A percentile compares a stretch with the other conserved stretches of the same genome.
Conservation (phyloP, 2,329 filamentous ascomycete species). For the Aspergillus fumigatus region DNA sequence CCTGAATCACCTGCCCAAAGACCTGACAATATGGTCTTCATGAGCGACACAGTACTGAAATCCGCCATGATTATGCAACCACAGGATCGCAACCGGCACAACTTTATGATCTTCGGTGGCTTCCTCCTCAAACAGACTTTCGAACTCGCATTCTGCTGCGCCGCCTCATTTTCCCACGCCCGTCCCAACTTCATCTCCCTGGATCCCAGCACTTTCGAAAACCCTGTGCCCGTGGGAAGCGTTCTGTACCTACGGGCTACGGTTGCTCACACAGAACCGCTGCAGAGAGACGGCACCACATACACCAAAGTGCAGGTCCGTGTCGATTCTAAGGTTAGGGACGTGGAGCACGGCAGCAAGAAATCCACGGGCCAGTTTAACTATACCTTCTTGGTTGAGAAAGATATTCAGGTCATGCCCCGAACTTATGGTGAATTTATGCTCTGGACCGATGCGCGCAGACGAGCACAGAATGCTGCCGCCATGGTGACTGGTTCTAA, state of each 20-base stretch:
- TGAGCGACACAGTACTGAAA: conserved; percentile 59
- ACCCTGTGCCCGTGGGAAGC: conserved; percentile 69
- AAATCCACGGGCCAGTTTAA: conserved; percentile 71
- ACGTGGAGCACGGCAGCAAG: conserved; percentile 65
- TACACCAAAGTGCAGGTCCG: conserved; percentile 65
- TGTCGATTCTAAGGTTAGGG: conserved; percentile 66
- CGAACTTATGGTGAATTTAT: conserved; percentile 60
- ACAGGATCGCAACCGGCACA: conserved; percentile 64
- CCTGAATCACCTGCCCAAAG: conserved; percentile 51
- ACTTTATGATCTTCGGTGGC: conserved; percentile 75
- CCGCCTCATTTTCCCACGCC: conserved; percentile 64
- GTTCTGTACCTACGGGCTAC: conserved; percentile 70
- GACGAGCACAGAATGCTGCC: conserved; percentile 51
- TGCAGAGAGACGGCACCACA: conserved; percentile 44
- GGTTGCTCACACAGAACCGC: conserved; percentile 66
- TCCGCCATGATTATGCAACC: conserved; percentile 73
- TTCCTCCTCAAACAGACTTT: conserved; percentile 71
- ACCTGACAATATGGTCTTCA: conserved; percentile 56
- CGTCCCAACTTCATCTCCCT: conserved; percentile 68
- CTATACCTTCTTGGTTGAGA: conserved; percentile 66
- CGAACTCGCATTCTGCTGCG: conserved; percentile 71
- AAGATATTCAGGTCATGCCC: conserved; percentile 63
- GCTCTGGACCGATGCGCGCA: conserved; percentile 59
- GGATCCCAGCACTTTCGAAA: conserved; percentile 70
- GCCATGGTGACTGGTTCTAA: conserved; percentile 35